These are phyloP conservation scores for Triticum aestivum DNA, from an alignment of 176 grass and related monocot genomes.

Conservation along the genomic window IWGSC_CS_RefSeq_v2.1 NC_057813.1:572692121-572692620, in stretches of 20 bases:
- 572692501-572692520: background rate
- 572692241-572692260: background rate
- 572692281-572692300: too few species aligned
- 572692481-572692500: background rate
- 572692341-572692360: too few species aligned
- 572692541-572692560: background rate
- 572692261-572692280: too few species aligned
- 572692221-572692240: background rate
- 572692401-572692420: too few species aligned
- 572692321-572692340: too few species aligned
- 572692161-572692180: background rate
- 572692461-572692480: background rate
- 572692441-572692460: background rate
- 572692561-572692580: constrained; percentile 2
- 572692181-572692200: background rate
- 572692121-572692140: background rate
- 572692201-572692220: background rate
- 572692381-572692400: too few species aligned
- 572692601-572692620: constrained; percentile 10
- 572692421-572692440: background rate
- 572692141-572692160: background rate
- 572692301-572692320: too few species aligned
- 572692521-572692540: background rate
- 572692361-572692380: too few species aligned
- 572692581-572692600: constrained; percentile 22